Evolutionary conservation across 306 rosid species (phyloP), one percentile per base, ranked within the genome.

Genomic region (Styphnolobium japonicum): DNA sequence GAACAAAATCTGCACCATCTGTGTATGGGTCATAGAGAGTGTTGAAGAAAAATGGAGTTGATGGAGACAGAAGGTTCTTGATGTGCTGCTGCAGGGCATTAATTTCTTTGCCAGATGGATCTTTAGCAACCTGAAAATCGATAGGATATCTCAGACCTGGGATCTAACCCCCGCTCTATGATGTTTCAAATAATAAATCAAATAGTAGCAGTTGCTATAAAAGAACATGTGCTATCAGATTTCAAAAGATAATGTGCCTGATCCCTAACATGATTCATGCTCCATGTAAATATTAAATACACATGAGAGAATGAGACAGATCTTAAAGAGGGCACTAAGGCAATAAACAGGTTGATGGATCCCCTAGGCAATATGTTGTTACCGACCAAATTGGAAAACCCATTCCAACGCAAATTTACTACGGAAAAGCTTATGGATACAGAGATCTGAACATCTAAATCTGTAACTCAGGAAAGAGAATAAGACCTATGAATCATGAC

Each of bases 21-120:
- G 97, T 87, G 82, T 88, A 93, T 8, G 98, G 98, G 43, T 93
- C 98, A 69, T 93, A 93, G 10, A 93, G 81, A 71, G 96, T 93
- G 87, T 93, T 91, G 83, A 89, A 93, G 86, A 91, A 91, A 75
- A 88, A 91, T 8, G 98, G 98, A 23, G 93, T 93, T 6, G 98
- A 88, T 53, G 97, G 98, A 43, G 85, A 57, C 85, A 84, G 62
- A 64, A 93, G 76, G 88, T 93, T 93, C 91, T 88, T 87, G 31
- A 93, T 84, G 73, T 93, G 98, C 77, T 93, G 97, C 74, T 91
- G 88, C 42, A 93, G 87, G 0, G 94, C 98, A 69, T 93, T 86
- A 43, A 93, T 91, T 15, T 89, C 92, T 64, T 89, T 84, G 14
- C 97, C 98, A 40, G 93, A 80, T 40, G 98, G 94, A 15, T 93